These are phyloP conservation scores for Solanum hybrid DNA, from an alignment of 305 asterid species.

Conservation along the genomic window DNA sequence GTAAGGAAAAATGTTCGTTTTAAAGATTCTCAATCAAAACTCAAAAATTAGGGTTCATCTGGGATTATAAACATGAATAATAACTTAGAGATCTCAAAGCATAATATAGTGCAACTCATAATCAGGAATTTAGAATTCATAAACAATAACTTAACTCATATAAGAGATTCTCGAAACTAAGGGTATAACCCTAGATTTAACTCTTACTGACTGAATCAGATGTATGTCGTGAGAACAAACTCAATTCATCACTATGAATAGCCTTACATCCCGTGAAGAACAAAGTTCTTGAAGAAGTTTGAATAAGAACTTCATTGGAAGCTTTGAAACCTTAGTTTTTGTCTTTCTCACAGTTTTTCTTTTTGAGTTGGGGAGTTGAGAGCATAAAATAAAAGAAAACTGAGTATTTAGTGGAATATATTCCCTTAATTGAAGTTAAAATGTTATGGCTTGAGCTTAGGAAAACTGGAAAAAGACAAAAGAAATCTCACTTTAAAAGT, in stretches of 20 bases:
- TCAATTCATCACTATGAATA: background rate
- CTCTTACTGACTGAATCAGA: background rate
- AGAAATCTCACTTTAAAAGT: too few species aligned
- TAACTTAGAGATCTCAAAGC: background rate
- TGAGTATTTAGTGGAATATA: too few species aligned
- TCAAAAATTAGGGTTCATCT: background rate
- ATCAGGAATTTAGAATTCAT: background rate
- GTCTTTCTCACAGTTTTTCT: too few species aligned
- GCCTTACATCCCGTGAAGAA: background rate
- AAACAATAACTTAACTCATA: background rate
- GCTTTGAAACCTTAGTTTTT: too few species aligned
- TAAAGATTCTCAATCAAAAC: background rate
- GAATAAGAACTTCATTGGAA: too few species aligned
- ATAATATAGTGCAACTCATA: background rate
- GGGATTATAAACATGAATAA: background rate
- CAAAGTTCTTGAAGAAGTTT: background rate
- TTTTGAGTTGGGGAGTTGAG: too few species aligned
- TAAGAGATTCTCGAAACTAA: background rate
- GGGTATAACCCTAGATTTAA: background rate
- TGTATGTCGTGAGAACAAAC: background rate
- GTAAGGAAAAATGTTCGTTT: background rate
- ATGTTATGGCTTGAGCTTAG: too few species aligned
- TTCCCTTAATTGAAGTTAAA: too few species aligned
- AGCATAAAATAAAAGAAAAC: too few species aligned
- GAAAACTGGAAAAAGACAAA: too few species aligned